phyloP scores from a whole-genome alignment of 2,329 filamentous ascomycete species.

The Fulvia fulva region DNA sequence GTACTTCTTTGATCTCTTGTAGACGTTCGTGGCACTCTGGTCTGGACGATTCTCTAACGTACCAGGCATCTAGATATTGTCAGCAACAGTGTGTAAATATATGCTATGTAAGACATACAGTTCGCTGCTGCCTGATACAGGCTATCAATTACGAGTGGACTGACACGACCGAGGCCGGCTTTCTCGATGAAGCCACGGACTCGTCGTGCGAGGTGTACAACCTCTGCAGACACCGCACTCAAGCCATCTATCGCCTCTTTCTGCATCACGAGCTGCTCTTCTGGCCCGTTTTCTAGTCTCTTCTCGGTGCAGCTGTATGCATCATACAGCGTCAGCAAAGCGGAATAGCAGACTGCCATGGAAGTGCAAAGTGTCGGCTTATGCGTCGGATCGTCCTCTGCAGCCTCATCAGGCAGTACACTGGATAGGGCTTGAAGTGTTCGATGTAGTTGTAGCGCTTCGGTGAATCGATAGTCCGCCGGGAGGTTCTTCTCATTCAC shows the following conservation, averaged over 20 bases:
- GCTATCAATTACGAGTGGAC: constrained; percentile 30
- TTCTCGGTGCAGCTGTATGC: constrained; percentile 33
- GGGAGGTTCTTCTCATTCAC: constrained; percentile 31
- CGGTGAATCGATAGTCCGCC: constrained; percentile 29
- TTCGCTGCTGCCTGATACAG: constrained; percentile 36
- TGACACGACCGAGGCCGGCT: constrained; percentile 13
- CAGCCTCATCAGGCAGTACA: constrained; percentile 28
- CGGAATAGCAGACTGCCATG: constrained; percentile 35
- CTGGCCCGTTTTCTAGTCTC: constrained; percentile 25
- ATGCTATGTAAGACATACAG: constrained; percentile 25
- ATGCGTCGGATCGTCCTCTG: constrained; percentile 16
- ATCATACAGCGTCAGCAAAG: constrained; percentile 33
- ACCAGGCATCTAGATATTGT: constrained; percentile 32
- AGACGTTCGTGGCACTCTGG: constrained; percentile 19
- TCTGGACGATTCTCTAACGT: constrained; percentile 31
- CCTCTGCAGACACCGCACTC: constrained; percentile 14
- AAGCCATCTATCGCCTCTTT: constrained; percentile 30
- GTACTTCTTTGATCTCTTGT: constrained; percentile 24
- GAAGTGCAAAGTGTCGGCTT: constrained; percentile 25
- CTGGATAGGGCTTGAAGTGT: constrained; percentile 31
- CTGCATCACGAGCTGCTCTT: constrained; percentile 36
- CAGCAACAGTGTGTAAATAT: too few species aligned
- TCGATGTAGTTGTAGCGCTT: constrained; percentile 34
- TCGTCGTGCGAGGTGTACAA: constrained; percentile 18
- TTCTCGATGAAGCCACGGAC: constrained; percentile 13